Evolutionary conservation across 1,284 basidiomycete species (phyloP), one percentile per base, ranked within the genome.

Genomic region (Cryptococcus deneoformans): DNA sequence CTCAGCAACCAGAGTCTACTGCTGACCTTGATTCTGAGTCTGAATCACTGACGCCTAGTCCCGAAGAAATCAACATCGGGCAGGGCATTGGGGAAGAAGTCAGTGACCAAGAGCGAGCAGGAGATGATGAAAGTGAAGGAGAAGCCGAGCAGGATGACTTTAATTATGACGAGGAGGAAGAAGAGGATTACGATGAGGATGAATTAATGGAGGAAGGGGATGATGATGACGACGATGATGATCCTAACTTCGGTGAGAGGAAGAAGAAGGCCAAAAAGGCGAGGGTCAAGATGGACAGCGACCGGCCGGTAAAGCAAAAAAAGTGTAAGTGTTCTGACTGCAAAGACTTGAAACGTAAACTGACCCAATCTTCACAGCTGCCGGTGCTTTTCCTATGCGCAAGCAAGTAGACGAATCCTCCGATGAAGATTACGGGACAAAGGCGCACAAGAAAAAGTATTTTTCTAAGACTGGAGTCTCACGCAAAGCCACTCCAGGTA

Each of bases 381-480:
- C 59, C 10, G 67, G 60, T 14, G 45, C 63, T 35, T 71, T 73
- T 53, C 71, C 69, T 5, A 50, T 56, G 20, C 65, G 72, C 9
- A 59, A 66, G 1, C 65, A 66, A 14, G 71, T 71, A 5, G 66
- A 58, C 6, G 46, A 46, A 16, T 75, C 75, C 5, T 91, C 90
- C 4, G 90, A 91, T 72, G 92, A 90, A 10, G 90, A 93, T 69
- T 94, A 93, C 70, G 90, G 87, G 40, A 82, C 86, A 38, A 87
- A 89, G 60, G 85, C 88, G 44, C 88, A 90, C 81, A 92, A 90
- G 80, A 90, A 89, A 81, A 90, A 90, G 80, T 87, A 84, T 73
- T 79, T 78, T 68, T 83, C 79, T 58, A 80, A 77, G 49, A 86
- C 87, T 29, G 60, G 46, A 35, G 62, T 56, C 3, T 58, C 57